Evolutionary conservation across 192 early-diverging fungal genomes (phyloP), one percentile per base, ranked within the genome.

Genomic region (Coemansia umbellata): DNA sequence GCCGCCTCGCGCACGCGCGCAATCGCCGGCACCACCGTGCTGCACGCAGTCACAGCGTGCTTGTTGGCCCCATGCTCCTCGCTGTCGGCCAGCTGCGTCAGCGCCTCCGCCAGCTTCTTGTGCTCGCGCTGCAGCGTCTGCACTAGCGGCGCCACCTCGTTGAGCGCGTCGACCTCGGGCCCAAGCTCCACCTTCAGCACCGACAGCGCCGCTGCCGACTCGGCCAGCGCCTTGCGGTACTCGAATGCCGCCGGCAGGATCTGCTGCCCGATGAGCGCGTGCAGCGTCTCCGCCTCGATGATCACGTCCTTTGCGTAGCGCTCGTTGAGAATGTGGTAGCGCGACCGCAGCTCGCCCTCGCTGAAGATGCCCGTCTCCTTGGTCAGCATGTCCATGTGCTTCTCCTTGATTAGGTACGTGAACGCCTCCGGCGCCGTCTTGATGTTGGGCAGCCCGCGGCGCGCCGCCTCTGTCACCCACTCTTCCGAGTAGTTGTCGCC

Each of bases 381-480:
- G 58, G 79, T 87, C 53, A 99, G 77, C 84, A 97, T 87, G 13
- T 81, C 67, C 48, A 76, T 48, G 80, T 97, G 85, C 47, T 68
- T 58, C 26, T 83, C 69, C 24, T 82, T 80, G 42, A 91, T 60
- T 44, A 99, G 80, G 64, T 91, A 84, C 45, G 80, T 69, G 82
- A 93, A 97, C 37, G 96, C 96, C 61, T 86, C 92, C 39, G 92
- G 90, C 65, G 86, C 86, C 27, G 85, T 82, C 68, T 79, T 82
- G 81, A 99, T 96, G 84, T 96, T 99, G 78, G 93, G 92, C 58
- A 99, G 80, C 3, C 96, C 94, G 67, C 96, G 92, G 66, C 82
- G 85, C 64, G 83, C 90, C 28, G 96, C 96, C 82, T 97, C 96
- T 18, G 78, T 60, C 24, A 85, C 83, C 96, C 96, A 99, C 44